Base-by-base conservation (phyloP, 2,329 filamentous ascomycete genomes). In the Diaporthe helianthi region DNA sequence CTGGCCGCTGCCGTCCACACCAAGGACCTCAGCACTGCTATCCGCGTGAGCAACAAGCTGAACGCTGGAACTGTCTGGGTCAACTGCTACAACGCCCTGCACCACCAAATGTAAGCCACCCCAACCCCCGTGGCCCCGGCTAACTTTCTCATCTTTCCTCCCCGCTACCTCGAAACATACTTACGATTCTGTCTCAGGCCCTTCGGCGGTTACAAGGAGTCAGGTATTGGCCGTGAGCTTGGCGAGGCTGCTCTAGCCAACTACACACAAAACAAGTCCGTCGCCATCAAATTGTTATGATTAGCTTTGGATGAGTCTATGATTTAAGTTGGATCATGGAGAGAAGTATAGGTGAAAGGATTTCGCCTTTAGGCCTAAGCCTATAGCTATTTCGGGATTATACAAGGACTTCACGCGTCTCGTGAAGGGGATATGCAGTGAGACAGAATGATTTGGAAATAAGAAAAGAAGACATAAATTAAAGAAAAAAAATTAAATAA, bases 1-100 rank as follows among this genome's bases (percentile, higher is more conserved):
- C 88, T 97, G 53, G 93, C 93, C 70, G 90, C 93, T 67, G 93
- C 92, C 73, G 86, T 97, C 54, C 93, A 96, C 87, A 97, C 93
- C 76, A 90, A 82, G 75, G 89, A 94, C 82, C 85, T 97, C 78
- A 93, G 92, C 86, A 94, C 91, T 0, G 92, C 93, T 75, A 87
- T 96, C 78, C 89, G 92, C 69, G 92, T 95, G 68, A 90, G 89
- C 80, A 94, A 94, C 80, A 84, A 83, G 15, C 83, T 97, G 76
- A 87, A 87, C 79, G 93, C 93, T 41, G 93, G 91, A 72, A 88
- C 86, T 47, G 84, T 87, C 71, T 88, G 86, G 86, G 84, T 87
- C 71, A 85, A 83, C 77, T 84, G 80, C 65, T 70, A 70, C 47
- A 70, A 70, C 33, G 47, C 67, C 36, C 38, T 72, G 22, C 70